These are phyloP conservation scores for Starmerella roubikii DNA, from an alignment of 805 yeast species.

Conservation along the genomic window DNA sequence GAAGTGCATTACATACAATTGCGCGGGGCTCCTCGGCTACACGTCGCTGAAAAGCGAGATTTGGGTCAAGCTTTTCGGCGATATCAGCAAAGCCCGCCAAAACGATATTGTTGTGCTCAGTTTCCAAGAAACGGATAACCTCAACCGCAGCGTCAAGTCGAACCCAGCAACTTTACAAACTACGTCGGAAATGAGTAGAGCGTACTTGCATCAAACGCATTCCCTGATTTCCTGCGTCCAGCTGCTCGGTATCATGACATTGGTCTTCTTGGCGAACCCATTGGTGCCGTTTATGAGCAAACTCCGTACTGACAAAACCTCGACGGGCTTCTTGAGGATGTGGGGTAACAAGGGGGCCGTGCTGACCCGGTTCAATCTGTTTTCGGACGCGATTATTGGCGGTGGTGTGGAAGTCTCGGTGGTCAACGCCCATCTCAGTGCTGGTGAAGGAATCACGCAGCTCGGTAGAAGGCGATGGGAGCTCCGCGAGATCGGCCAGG, in stretches of 20 bases:
- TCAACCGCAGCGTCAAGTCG: slow-evolving; percentile 24
- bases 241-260: slow-evolving; percentile 39
- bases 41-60: slow-evolving; percentile 8
- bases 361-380: slow-evolving; percentile 31
- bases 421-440: slow-evolving; percentile 39
- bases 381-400: slow-evolving; percentile 18
- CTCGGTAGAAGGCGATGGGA: slow-evolving; percentile 34
- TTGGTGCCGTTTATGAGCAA: slow-evolving; percentile 30
- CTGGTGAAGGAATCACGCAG: slow-evolving; percentile 30
- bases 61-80: slow-evolving; percentile 20
- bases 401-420: slow-evolving; percentile 27
- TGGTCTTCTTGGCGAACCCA: slow-evolving; percentile 30
- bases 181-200: slow-evolving; percentile 19
- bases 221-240: slow-evolving; percentile 33
- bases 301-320: slow-evolving; percentile 33
- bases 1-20: slow-evolving; percentile 29
- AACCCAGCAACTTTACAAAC: slow-evolving; percentile 23
- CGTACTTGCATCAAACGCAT: slow-evolving; percentile 23
- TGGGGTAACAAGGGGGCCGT: slow-evolving; percentile 57
- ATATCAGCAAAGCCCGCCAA: slow-evolving; percentile 16
- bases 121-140: slow-evolving; percentile 58
- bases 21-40: slow-evolving; percentile 16
- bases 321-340: slow-evolving; percentile 41
- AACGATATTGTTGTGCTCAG: slow-evolving; percentile 64
- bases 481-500: slow-evolving; percentile 28